phyloP scores from a whole-genome alignment of 1,284 basidiomycete genomes.

The Ceratobasidium sp. region DNA sequence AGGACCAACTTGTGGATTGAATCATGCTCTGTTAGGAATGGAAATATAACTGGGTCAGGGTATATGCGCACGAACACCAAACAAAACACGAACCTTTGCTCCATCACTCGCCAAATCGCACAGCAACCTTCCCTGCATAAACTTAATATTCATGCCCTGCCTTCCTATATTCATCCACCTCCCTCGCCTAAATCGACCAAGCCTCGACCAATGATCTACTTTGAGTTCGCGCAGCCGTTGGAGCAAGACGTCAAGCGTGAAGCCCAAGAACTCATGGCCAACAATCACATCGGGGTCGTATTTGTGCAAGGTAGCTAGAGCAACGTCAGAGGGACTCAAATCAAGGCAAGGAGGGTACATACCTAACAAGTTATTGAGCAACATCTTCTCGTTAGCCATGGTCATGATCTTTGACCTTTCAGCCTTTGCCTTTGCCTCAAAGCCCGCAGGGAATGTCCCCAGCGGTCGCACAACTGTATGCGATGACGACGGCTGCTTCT shows the following conservation, averaged over 20 bases:
- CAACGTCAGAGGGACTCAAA: neutral
- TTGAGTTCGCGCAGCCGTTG: constrained; percentile 93
- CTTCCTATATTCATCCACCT: constrained; percentile 82
- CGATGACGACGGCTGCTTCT: constrained; percentile 84
- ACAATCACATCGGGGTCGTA: constrained; percentile 96
- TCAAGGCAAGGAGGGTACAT: constrained; percentile 49
- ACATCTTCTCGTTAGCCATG: constrained; percentile 85
- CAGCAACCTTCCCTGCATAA: constrained; percentile 88
- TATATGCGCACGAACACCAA: neutral
- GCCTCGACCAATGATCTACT: constrained; percentile 92
- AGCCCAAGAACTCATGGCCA: constrained; percentile 96
- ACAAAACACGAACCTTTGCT: constrained; percentile 76
- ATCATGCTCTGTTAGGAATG: constrained; percentile 82
- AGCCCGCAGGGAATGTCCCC: constrained; percentile 89
- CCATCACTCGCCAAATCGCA: constrained; percentile 96
- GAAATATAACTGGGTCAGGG: neutral
- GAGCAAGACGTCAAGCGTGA: constrained; percentile 90
- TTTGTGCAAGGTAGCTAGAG: constrained; percentile 81
- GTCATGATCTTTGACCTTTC: constrained; percentile 81
- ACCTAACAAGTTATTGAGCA: constrained; percentile 88
- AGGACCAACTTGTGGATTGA: constrained; percentile 95
- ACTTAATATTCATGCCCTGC: constrained; percentile 87
- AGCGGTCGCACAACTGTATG: constrained; percentile 95
- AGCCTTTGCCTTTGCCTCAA: constrained; percentile 77
- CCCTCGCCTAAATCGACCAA: constrained; percentile 91